These are phyloP conservation scores for Cystofilobasidium capitatum DNA, from an alignment of 768 basidiomycete genomes.

Conservation along the genomic window DNA sequence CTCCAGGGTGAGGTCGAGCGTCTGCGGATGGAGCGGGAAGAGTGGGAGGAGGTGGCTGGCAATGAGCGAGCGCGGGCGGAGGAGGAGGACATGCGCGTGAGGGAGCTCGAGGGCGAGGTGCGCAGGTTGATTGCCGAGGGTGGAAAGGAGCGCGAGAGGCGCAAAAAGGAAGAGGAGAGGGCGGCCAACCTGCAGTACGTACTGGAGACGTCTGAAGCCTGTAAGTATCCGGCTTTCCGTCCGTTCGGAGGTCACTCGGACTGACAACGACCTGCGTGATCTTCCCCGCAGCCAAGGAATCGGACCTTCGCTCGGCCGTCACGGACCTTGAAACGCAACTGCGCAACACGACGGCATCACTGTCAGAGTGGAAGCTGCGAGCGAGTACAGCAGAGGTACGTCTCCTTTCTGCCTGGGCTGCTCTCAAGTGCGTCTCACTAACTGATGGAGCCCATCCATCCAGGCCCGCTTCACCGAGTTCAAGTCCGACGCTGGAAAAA, in stretches of 20 bases:
- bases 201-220: conserved; percentile 85
- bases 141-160: conserved; percentile 34
- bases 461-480: conserved; percentile 70
- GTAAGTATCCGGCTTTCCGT: conserved; percentile 45
- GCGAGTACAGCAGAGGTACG: conserved; percentile 77
- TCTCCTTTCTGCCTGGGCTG: neutral
- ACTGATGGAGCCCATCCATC: too few relatives aligned
- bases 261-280: neutral
- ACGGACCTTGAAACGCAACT: conserved; percentile 72
- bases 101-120: conserved; percentile 38
- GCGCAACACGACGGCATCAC: conserved; percentile 55
- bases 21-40: conserved; percentile 68
- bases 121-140: conserved; percentile 52
- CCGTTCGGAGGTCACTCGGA: neutral
- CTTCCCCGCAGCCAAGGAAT: conserved; percentile 61
- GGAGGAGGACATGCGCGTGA: conserved; percentile 40
- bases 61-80: conserved; percentile 50
- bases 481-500: conserved; percentile 54
- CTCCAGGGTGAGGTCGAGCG: conserved; percentile 77
- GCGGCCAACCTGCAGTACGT: conserved; percentile 80
- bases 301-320: conserved; percentile 75
- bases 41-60: conserved; percentile 62
- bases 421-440: neutral
- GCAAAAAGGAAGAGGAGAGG: conserved; percentile 55
- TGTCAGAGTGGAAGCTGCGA: conserved; percentile 84